Evolutionary conservation across 768 basidiomycete genomes (phyloP).

Genomic region (Russula olivacea): DNA sequence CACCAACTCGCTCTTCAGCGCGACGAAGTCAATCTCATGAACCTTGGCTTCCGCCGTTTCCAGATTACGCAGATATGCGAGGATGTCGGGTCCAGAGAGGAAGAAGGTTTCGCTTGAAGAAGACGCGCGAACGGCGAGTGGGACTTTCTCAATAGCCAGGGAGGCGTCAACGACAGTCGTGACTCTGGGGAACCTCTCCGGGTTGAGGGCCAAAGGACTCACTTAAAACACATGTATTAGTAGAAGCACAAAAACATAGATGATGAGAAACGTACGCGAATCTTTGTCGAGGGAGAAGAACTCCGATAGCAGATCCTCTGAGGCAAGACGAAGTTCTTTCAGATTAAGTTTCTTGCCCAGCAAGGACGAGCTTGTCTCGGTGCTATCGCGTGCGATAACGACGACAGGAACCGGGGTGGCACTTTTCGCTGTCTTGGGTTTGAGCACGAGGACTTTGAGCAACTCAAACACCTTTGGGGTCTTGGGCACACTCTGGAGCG

Average conservation of each 20-base stretch:
- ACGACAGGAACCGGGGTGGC: conserved; percentile 80
- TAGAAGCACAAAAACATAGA: background rate
- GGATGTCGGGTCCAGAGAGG: conserved; percentile 70
- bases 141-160: conserved; percentile 59
- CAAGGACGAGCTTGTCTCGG: conserved; percentile 72
- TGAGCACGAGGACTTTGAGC: conserved; percentile 89
- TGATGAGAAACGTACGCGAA: conserved; percentile 54
- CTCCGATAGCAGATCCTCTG: conserved; percentile 78
- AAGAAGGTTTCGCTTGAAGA: conserved; percentile 71
- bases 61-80: conserved; percentile 62
- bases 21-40: conserved; percentile 67
- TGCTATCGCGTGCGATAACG: conserved; percentile 77
- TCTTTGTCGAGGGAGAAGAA: conserved; percentile 84
- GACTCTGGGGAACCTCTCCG: conserved; percentile 60
- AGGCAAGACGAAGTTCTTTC: conserved; percentile 83
- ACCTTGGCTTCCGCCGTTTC: conserved; percentile 61
- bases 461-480: conserved; percentile 60
- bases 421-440: conserved; percentile 92
- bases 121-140: conserved; percentile 71
- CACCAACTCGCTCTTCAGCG: conserved; percentile 50
- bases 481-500: conserved; percentile 48
- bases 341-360: conserved; percentile 75
- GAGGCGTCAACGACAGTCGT: conserved; percentile 72
- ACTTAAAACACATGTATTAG: conserved; percentile 41
- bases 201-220: conserved; percentile 70